A percentile compares a stretch with the other conserved stretches of the same genome.
phyloP scores from a whole-genome alignment of 2,329 filamentous ascomycete genomes.

The Clonostachys rhizophaga region DNA sequence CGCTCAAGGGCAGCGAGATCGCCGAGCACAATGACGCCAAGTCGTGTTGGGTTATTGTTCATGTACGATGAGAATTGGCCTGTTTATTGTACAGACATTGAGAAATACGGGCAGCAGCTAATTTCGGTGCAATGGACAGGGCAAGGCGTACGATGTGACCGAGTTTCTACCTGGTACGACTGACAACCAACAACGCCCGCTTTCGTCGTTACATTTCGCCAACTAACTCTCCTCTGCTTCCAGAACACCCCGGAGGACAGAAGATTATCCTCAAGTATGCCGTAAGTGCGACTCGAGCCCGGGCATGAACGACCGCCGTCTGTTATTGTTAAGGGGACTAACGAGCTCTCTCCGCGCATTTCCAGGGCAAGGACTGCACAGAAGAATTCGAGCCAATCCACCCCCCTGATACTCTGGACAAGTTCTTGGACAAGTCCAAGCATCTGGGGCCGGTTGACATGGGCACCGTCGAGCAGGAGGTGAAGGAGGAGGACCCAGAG shows the following conservation, averaged over 20 bases:
- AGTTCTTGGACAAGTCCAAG: slow-evolving; percentile 79
- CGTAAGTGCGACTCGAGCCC: slow-evolving; percentile 24
- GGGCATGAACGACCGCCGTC: too few species aligned
- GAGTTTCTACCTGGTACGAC: slow-evolving; percentile 71
- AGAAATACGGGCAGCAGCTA: background rate
- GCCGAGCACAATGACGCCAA: slow-evolving; percentile 73
- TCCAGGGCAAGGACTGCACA: slow-evolving; percentile 80
- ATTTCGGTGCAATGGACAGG: slow-evolving; percentile 26
- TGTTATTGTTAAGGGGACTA: background rate
- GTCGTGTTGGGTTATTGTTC: slow-evolving; percentile 89
- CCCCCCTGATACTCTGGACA: slow-evolving; percentile 81
- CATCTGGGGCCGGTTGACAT: slow-evolving; percentile 90
- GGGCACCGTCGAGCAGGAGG: slow-evolving; percentile 68
- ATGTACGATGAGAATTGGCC: slow-evolving; percentile 40
- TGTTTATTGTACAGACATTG: background rate
- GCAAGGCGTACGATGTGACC: slow-evolving; percentile 85
- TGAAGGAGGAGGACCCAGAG: slow-evolving; percentile 62
- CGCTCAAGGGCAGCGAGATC: slow-evolving; percentile 46
- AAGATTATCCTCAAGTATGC: slow-evolving; percentile 98
- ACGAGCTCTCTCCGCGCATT: background rate
- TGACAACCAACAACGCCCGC: background rate
- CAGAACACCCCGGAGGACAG: slow-evolving; percentile 81
- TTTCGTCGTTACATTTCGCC: too few species aligned
- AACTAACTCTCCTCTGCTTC: background rate
- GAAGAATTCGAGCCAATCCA: slow-evolving; percentile 87